Base-by-base conservation (phyloP, 2,329 filamentous ascomycete genomes). In the Trichoderma citrinoviride region DNA sequence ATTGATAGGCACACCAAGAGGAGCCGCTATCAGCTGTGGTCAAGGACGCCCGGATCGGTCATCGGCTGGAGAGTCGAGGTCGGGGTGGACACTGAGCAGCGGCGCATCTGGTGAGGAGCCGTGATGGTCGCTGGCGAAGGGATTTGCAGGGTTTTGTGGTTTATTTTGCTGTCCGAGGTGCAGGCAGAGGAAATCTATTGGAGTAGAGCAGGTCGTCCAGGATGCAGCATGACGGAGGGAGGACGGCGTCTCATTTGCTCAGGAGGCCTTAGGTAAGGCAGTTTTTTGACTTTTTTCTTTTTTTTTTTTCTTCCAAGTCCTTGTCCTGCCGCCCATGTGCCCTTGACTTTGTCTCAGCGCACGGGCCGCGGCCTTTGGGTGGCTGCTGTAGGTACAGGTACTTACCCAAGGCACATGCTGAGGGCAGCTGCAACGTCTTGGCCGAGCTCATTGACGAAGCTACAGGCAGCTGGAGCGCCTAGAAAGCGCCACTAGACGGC, bases 21-120 rank as follows among this genome's bases (percentile, higher is more conserved):
- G 52, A 57, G 58, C 44, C 43, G 64, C 52, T 62, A 46, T 60
- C 64, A 67, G 65, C 65, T 67, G 27, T 50, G 61, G 65, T 65
- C 57, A 62, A 60, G 27, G 49, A 46, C 33, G 29, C 52, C 57
- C 21, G 43, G 61, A 7, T 55, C 57, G 62, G 29, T 68, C 65
- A 67, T 67, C 49, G 53, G 61, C 33, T 54, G 61, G 27, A 49
- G 40, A 65, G 52, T 44, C 41, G 56, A 29, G 52, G 21, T 41
- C 46, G 54, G 46, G 41, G 52, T 44, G 19, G 63, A 54, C 17
- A 52, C 25, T 41, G 44, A 64, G 60, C 52, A 55, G 46, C n/a
- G 49, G 65, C 61, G 65, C 65, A 66, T 66, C 54, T 53, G 65
- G 58, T 49, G 53, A 50, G 33, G 43, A 46, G 46, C 49, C 47